Evolutionary conservation across 768 basidiomycete genomes (phyloP).

Genomic region (Mycena filopes): DNA sequence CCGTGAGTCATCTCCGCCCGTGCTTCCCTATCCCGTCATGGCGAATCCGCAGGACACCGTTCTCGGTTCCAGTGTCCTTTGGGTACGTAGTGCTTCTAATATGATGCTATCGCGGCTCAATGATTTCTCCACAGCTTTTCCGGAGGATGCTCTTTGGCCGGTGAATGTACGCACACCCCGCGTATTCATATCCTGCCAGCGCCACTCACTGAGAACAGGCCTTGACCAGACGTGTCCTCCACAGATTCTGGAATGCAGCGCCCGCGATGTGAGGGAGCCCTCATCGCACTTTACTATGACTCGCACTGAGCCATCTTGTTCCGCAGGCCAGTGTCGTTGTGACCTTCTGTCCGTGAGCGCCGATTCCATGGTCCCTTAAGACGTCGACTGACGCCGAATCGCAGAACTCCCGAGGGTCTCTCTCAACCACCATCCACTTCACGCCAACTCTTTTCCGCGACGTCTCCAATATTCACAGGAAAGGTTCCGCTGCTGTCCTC

Average conservation of each 20-base stretch:
- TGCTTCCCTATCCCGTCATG: neutral
- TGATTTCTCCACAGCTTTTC: slow-evolving; percentile 18
- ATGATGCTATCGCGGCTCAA: slow-evolving; percentile 16
- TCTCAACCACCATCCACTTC: neutral
- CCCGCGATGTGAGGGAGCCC: slow-evolving; percentile 22
- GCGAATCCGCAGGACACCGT: neutral
- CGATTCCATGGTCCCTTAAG: neutral
- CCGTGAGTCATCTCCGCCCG: slow-evolving; percentile 3
- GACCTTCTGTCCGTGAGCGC: slow-evolving; percentile 19
- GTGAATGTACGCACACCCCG: neutral
- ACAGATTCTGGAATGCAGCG: slow-evolving; percentile 13
- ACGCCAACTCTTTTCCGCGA: slow-evolving; percentile 1
- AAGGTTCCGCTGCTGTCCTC: neutral
- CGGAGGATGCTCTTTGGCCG: neutral
- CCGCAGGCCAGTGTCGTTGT: slow-evolving; percentile 7
- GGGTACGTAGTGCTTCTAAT: neutral
- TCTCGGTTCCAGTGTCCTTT: slow-evolving; percentile 4
- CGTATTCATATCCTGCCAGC: neutral
- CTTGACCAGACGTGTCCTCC: slow-evolving; percentile 3
- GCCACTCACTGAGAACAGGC: slow-evolving; percentile 10
- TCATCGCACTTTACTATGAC: slow-evolving; percentile 20
- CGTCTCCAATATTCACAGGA: slow-evolving; percentile 14
- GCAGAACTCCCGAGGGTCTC: neutral
- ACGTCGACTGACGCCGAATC: slow-evolving; percentile 1
- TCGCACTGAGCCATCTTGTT: slow-evolving; percentile 11